Conservation (phyloP, 495 filamentous ascomycete genomes). For the Xylaria curta region DNA sequence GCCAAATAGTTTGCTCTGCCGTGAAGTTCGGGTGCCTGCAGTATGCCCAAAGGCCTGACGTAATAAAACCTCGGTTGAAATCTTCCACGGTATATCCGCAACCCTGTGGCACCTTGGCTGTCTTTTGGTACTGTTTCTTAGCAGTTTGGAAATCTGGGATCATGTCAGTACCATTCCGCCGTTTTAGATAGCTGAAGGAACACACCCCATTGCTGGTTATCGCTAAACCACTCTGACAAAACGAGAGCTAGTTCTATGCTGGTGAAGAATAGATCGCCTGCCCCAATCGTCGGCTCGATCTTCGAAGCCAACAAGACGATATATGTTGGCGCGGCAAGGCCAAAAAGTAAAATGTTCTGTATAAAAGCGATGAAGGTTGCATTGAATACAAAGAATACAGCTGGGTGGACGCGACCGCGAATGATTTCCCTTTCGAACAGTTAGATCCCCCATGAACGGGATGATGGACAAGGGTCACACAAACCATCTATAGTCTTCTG, state of each 20-base stretch:
- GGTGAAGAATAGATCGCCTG: conserved; percentile 72
- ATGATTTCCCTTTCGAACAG: conserved; percentile 50
- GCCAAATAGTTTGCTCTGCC: conserved; percentile 91
- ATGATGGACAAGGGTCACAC: conserved; percentile 15
- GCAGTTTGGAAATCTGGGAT: conserved; percentile 77
- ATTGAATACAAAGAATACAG: conserved; percentile 83
- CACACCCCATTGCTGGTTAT: conserved; percentile 91
- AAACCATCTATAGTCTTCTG: conserved; percentile 93
- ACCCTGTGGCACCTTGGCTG: conserved; percentile 69
- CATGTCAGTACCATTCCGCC: not conserved
- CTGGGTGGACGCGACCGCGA: conserved; percentile 47
- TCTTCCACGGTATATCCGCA: conserved; percentile 66
- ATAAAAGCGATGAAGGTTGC: conserved; percentile 81
- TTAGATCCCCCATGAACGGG: conserved; percentile 18
- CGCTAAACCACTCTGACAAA: conserved; percentile 78
- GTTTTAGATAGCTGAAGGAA: not conserved
- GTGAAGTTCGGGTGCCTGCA: conserved; percentile 94
- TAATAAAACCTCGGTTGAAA: conserved; percentile 89
- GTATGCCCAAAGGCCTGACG: conserved; percentile 83
- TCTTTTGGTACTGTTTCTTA: conserved; percentile 74
- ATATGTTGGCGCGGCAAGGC: conserved; percentile 83
- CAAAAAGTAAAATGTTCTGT: conserved; percentile 81
- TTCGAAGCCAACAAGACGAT: conserved; percentile 66
- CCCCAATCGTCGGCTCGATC: conserved; percentile 51
- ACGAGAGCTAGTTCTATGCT: conserved; percentile 72